Evolutionary conservation across 1,139 yeast species (phyloP), one percentile per base, ranked within the genome.

Genomic region (Pichia sp.): DNA sequence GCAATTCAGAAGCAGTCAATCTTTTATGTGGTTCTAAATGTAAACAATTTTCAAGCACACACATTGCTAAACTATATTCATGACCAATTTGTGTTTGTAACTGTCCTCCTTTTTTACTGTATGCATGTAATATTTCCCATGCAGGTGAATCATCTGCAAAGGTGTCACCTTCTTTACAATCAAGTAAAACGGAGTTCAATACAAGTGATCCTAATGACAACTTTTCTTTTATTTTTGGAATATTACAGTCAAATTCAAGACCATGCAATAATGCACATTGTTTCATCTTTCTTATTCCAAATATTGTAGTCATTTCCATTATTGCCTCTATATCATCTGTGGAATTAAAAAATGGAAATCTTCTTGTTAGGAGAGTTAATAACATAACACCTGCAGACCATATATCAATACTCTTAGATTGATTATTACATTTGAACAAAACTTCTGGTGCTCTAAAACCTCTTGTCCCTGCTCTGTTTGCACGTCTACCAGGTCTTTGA

Each of bases 381-480:
- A 89, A 75, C 53, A 87, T 84, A 4, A 89, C 87, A 3, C 97
- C 97, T 0, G 90, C 95, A 3, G 96, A 82, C 97, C 97, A 89
- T 16, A 87, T 76, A 63, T 89, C 97, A 35, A 89, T 78, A 60
- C 82, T 82, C 2, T 87, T 77, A 8, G 84, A 73, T 65, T 90
- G 97, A 49, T 85, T 81, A 2, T 87, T 78, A 63, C 97, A 89
- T 62, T 87, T 87, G 64, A 89, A 75, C 48, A 90, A 68, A 3
- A 89, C 97, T 61, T 89, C 97, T 0, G 97, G 97, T 0, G 97
- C 96, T 54, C 97, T 73, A 61, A 89, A 89, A 0, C 97, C 97
- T 56, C 98, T 75, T 0, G 99, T 94, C 2, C 99, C 99, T 1
- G 98, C 98, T 57, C 99, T 79, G 59, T 92, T 92, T 2, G 97